Conservation (phyloP, 2,329 filamentous ascomycete genomes). For the Colletotrichum sp. region DNA sequence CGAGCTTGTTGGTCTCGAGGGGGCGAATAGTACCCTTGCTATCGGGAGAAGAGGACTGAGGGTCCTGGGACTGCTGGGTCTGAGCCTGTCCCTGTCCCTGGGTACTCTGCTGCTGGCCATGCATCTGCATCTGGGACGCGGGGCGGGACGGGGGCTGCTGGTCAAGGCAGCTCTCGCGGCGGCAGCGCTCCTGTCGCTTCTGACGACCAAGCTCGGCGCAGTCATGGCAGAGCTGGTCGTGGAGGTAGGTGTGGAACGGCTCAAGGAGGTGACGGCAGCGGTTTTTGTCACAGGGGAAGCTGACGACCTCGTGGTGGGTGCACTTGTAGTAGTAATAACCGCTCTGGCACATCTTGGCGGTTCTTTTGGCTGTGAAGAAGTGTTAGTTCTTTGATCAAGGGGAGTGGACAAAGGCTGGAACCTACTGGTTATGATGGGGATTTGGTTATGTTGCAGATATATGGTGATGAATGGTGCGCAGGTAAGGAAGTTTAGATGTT, state of each 20-base stretch:
- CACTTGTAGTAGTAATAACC: conserved; percentile 23
- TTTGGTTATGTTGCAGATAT: background rate
- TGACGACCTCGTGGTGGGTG: conserved; percentile 9
- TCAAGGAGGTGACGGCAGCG: background rate
- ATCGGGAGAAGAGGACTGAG: background rate
- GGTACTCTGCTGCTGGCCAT: background rate
- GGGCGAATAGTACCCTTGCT: conserved; percentile 3
- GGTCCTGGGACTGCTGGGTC: background rate
- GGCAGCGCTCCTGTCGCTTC: background rate
- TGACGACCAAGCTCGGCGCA: background rate
- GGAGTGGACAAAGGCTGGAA: background rate
- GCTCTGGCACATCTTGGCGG: conserved; percentile 11
- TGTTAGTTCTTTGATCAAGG: background rate
- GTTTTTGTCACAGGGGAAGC: conserved; percentile 6
- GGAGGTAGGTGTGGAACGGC: background rate
- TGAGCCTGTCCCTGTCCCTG: background rate
- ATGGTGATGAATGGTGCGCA: background rate
- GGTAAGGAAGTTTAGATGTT: background rate
- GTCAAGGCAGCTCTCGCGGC: background rate
- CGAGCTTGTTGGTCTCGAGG: conserved; percentile 16
- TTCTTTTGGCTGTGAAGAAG: background rate
- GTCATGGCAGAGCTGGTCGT: conserved; percentile 21
- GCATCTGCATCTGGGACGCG: background rate
- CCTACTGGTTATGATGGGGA: background rate
- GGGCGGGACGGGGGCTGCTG: background rate